Base-by-base conservation (phyloP, 768 basidiomycete species). In the Suillus cothurnatus region DNA sequence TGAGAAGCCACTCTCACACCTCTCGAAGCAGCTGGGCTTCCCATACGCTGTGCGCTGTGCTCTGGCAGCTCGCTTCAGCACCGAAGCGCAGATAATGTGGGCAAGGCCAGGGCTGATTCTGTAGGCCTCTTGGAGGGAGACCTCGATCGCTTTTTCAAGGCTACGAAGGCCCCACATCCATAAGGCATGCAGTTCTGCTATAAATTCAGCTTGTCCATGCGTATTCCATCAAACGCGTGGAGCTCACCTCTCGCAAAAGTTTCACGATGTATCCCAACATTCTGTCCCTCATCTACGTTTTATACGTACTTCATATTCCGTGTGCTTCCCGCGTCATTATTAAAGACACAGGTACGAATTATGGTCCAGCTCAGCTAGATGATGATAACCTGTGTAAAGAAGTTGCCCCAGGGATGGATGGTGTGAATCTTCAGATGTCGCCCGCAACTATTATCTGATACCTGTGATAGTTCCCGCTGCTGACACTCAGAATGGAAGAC, bases 1-100 rank as follows among this genome's bases (percentile, higher is more conserved):
- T 4, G 58, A 63, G 50, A 63, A 36, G 55, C 62, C 28, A 28
- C n/a, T 26, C 50, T 52, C 34, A 32, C 38, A 59, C 58, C 57
- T 55, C 53, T 55, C 53, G 53, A 58, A 39, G 36, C 23, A 58
- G 36, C 57, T 26, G 12, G 3, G 23, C 56, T 56, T 56, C 32
- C 19, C 38, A 21, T 59, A 38, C 53, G 28, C 9, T 26, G 26
- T 39, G 57, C 38, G 11, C 57, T 59, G 58, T 31, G 58, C 26
- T 41, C 28, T 59, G 12, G 26, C 17, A 59, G 39, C 28, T 59
- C 39, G 58, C 58, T 21, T 59, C 39, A 28, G 39, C 58, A 17
- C 21, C 38, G 19, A 59, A 59, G 58, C 58, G 6, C 39, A 21
- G 39, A 39, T 41, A 59, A 41, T 59, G 39, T 59, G 39, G 39